Percentiles rank a stretch among this genome's conserved stretches.
These are phyloP conservation scores for Cryptococcus depauperatus DNA, from an alignment of 1,284 basidiomycete species.

Conservation along the genomic window DNA sequence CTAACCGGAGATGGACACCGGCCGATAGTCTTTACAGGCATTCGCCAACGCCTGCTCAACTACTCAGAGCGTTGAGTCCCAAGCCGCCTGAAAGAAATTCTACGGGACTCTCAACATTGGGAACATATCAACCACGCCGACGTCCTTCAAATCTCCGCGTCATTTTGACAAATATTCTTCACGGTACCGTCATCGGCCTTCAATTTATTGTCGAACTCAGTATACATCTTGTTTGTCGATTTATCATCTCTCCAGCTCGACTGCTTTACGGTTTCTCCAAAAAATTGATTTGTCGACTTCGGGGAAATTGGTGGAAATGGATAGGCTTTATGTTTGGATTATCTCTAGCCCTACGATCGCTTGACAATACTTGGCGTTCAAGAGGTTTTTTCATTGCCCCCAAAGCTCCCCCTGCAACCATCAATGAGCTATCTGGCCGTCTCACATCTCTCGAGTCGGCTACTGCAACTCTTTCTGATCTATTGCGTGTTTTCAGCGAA, in stretches of 20 bases:
- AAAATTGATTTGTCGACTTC: constrained; percentile 7
- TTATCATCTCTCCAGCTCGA: constrained; percentile 14
- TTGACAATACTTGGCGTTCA: background rate
- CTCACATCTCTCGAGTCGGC: constrained; percentile 47
- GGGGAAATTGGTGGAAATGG: constrained; percentile 32
- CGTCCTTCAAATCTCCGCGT: constrained; percentile 19
- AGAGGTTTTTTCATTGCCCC: constrained; percentile 42
- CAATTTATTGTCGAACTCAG: constrained; percentile 21
- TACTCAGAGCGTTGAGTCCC: constrained; percentile 24
- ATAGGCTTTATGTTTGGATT: constrained; percentile 19
- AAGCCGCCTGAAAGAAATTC: constrained; percentile 18
- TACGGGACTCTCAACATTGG: too few species aligned
- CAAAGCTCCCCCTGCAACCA: constrained; percentile 55
- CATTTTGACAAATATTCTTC: constrained; percentile 26
- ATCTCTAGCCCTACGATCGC: constrained; percentile 24
- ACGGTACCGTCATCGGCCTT: constrained; percentile 24
- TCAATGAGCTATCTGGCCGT: constrained; percentile 62
- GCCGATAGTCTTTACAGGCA: constrained; percentile 9
- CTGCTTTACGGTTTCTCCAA: constrained; percentile 11
- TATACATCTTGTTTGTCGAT: constrained; percentile 5
- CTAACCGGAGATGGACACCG: constrained; percentile 7
- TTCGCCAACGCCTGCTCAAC: constrained; percentile 28
- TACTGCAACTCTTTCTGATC: constrained; percentile 29
- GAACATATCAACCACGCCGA: constrained; percentile 8
- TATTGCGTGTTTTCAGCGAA: constrained; percentile 14